Conservation (phyloP, 352 stramenopile genomes). For the Lagenidium giganteum region DNA sequence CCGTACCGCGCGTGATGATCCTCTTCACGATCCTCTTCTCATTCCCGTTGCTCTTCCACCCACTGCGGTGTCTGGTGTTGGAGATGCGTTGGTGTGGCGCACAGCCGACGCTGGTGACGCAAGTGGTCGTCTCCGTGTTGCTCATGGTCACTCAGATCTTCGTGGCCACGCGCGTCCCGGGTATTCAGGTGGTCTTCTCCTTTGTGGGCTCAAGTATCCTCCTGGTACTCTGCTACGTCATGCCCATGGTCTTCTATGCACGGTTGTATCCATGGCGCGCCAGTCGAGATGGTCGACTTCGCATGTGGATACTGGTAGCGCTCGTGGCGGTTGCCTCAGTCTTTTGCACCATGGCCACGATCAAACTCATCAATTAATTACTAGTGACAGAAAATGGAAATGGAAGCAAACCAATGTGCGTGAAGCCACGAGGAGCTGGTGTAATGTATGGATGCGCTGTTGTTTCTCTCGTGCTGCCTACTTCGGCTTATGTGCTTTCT, state of each 20-base stretch:
- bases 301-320: slow-evolving; percentile 20
- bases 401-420: not conserved
- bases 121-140: slow-evolving; percentile 15
- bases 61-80: slow-evolving; percentile 54
- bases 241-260: slow-evolving; percentile 57
- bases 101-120: slow-evolving; percentile 13
- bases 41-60: slow-evolving; percentile 72
- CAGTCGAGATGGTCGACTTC: slow-evolving; percentile 14
- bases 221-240: slow-evolving; percentile 66
- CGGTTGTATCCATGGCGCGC: slow-evolving; percentile 38
- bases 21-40: slow-evolving; percentile 72
- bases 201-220: slow-evolving; percentile 64
- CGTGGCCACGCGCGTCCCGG: slow-evolving; percentile 15
- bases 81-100: slow-evolving; percentile 37
- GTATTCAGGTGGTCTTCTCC: slow-evolving; percentile 10
- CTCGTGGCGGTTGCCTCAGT: slow-evolving; percentile 37
- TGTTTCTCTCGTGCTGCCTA: no score
- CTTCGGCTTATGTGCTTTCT: no score
- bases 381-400: not conserved
- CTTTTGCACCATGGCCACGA: slow-evolving; percentile 54
- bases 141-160: slow-evolving; percentile 16
- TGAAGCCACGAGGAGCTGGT: no score
- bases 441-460: no score
- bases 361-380: slow-evolving; percentile 18
- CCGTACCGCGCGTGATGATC: slow-evolving; percentile 52